Percentiles rank a stretch among this genome's conserved stretches.
phyloP scores from a whole-genome alignment of 2,329 filamentous ascomycete species.

The Talaromyces albobiverticillius region DNA sequence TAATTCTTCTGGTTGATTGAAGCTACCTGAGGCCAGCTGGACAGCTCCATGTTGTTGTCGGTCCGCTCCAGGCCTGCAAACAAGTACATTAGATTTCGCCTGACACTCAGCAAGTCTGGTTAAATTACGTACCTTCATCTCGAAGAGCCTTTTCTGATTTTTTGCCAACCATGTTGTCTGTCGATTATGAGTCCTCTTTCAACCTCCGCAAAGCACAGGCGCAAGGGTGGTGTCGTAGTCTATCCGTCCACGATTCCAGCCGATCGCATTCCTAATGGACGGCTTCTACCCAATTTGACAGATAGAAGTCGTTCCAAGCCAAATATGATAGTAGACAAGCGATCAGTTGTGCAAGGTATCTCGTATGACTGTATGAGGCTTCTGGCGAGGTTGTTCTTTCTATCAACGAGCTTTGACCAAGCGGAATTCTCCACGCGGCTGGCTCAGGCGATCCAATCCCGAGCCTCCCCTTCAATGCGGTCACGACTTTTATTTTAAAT shows the following conservation, averaged over 20 bases:
- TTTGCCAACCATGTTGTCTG: constrained; percentile 59
- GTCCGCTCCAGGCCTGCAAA: constrained; percentile 81
- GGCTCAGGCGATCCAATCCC: neutral
- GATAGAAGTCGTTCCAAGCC: too few relatives aligned
- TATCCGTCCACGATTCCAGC: neutral
- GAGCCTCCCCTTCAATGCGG: neutral
- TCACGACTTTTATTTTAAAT: neutral
- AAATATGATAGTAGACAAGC: too few relatives aligned
- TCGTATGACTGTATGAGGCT: too few relatives aligned
- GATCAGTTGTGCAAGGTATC: too few relatives aligned
- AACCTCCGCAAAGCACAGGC: neutral
- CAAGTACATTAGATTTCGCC: neutral
- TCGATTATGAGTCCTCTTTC: neutral
- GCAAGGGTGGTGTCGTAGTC: neutral
- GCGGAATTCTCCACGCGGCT: neutral
- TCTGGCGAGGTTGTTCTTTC: neutral
- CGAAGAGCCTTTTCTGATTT: constrained; percentile 62
- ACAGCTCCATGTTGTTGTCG: constrained; percentile 96
- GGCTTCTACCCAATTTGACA: too few relatives aligned
- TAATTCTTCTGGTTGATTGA: constrained; percentile 99
- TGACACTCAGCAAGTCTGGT: neutral
- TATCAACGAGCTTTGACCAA: neutral
- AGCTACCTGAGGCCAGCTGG: constrained; percentile 85
- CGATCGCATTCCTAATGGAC: neutral
- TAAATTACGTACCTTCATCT: constrained; percentile 52